These are phyloP conservation scores for Trichoderma sp. DNA, from an alignment of 2,329 filamentous ascomycete genomes.

Conservation along the genomic window DNA sequence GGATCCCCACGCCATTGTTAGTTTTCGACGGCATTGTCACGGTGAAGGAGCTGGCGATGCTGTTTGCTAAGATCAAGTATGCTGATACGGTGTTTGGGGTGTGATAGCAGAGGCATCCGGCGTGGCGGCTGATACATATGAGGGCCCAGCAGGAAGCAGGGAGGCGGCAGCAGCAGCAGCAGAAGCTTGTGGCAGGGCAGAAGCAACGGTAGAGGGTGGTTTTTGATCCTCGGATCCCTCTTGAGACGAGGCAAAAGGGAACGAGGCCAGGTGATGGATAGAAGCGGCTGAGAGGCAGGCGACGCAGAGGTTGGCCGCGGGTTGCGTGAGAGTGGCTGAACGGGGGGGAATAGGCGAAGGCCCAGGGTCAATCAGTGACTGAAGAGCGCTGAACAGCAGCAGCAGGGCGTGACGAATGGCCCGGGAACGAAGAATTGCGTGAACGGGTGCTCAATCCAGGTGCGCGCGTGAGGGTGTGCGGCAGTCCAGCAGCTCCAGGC, in stretches of 20 bases:
- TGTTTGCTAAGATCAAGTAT: conserved; percentile 20
- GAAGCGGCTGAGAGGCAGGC: neutral
- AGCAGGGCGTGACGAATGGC: conserved; percentile 5
- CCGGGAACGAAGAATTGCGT: conserved; percentile 10
- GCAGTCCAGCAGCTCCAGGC: conserved; percentile 7
- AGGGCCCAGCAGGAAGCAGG: conserved; percentile 4
- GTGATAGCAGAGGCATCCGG: conserved; percentile 27
- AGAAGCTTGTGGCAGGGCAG: neutral
- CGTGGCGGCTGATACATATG: conserved; percentile 26
- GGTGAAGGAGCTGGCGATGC: conserved; percentile 6
- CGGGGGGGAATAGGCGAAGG: neutral
- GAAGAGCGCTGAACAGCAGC: too few relatives aligned
- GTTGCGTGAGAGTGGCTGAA: conserved; percentile 21
- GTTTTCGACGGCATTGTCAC: conserved; percentile 47
- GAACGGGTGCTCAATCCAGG: conserved; percentile 4
- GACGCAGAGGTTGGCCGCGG: neutral
- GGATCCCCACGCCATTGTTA: conserved; percentile 70
- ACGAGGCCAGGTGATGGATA: neutral
- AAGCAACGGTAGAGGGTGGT: neutral
- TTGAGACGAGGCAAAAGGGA: neutral
- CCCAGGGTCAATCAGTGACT: neutral
- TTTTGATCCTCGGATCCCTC: neutral
- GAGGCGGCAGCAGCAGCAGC: neutral
- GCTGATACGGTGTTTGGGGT: conserved; percentile 24
- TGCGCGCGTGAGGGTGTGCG: conserved; percentile 21